Percentiles rank a stretch among this genome's conserved stretches.
Conservation (phyloP, 2,329 filamentous ascomycete species). For the Cordyceps fumosorosea region DNA sequence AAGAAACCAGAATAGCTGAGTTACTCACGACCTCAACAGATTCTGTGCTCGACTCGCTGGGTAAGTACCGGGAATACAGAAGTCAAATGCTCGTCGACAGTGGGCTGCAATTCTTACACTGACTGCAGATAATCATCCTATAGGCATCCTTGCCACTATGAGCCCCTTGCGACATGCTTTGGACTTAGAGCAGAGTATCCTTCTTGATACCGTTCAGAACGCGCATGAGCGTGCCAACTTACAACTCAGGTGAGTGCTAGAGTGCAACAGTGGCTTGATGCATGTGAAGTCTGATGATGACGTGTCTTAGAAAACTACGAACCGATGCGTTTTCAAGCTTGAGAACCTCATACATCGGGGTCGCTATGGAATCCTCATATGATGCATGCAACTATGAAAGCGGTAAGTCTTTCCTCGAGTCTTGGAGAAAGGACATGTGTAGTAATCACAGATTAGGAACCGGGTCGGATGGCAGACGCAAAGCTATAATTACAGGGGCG, state of each 20-base stretch:
- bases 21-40: background rate
- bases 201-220: background rate
- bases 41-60: background rate
- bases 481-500: constrained; percentile 25
- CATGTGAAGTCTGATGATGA: background rate
- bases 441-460: constrained; percentile 20
- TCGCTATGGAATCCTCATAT: constrained; percentile 31
- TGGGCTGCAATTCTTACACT: background rate
- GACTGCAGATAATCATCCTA: background rate
- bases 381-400: constrained; percentile 22
- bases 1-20: background rate
- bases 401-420: constrained; percentile 21
- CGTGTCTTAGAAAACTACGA: constrained; percentile 24
- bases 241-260: background rate
- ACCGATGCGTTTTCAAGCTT: constrained; percentile 30
- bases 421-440: background rate
- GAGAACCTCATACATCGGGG: constrained; percentile 31
- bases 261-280: background rate
- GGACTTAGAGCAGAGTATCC: background rate
- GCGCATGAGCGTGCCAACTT: background rate
- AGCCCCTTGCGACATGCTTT: background rate
- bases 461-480: constrained; percentile 28
- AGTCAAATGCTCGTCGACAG: background rate
- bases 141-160: background rate
- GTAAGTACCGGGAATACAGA: background rate